Conservation (phyloP, 75 land plant genomes). For the Pinus tabuliformis region DNA sequence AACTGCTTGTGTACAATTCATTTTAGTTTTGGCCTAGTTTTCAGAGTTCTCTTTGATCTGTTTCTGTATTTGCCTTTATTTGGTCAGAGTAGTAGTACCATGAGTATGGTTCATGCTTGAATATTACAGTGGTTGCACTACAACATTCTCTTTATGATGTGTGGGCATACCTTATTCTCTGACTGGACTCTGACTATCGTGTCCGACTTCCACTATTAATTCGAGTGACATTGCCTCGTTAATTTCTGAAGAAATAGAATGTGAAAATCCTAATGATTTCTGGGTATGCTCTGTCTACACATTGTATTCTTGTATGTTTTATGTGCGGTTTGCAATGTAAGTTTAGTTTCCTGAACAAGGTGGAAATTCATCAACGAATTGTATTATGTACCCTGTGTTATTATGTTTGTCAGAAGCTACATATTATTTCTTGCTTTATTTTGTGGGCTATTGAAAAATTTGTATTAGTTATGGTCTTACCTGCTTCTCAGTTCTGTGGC, state of each 20-base stretch:
- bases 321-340: not conserved
- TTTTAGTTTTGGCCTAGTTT: not conserved
- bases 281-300: not conserved
- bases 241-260: too few relatives aligned
- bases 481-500: not conserved
- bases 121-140: too few relatives aligned
- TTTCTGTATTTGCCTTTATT: not conserved
- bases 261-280: too few relatives aligned
- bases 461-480: not conserved
- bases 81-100: too few relatives aligned
- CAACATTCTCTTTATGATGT: too few relatives aligned
- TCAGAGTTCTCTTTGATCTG: not conserved
- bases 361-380: not conserved
- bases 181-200: too few relatives aligned
- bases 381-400: not conserved
- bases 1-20: not conserved
- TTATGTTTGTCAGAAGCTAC: not conserved
- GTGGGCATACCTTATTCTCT: too few relatives aligned
- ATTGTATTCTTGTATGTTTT: not conserved
- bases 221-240: too few relatives aligned
- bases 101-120: too few relatives aligned
- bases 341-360: not conserved
- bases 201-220: too few relatives aligned
- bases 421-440: not conserved
- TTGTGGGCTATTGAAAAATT: not conserved